Evolutionary conservation across 2,329 filamentous ascomycete genomes (phyloP).

Genomic region (Dactylellina leptospora): DNA sequence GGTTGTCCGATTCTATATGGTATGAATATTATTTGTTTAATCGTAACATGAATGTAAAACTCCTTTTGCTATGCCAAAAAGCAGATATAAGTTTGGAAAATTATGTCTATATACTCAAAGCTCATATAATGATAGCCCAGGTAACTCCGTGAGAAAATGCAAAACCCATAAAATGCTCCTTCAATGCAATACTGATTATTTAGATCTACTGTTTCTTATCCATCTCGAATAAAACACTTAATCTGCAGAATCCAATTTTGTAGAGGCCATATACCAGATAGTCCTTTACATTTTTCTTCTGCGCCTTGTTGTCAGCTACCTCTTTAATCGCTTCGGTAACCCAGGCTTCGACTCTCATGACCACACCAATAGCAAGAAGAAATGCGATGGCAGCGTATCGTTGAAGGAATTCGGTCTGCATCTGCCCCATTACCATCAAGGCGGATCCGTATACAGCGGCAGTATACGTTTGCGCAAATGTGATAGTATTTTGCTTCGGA

Average conservation of each 20-base stretch:
- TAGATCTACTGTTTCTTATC: background rate
- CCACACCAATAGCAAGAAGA: background rate
- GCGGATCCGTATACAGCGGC: conserved; percentile 32
- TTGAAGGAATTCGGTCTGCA: background rate
- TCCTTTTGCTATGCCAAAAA: too few relatives aligned
- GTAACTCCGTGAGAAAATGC: too few relatives aligned
- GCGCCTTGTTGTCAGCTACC: background rate
- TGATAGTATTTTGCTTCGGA: background rate
- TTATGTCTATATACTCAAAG: too few relatives aligned
- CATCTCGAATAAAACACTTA: conserved; percentile 17
- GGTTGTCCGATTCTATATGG: too few relatives aligned
- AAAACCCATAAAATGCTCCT: too few relatives aligned
- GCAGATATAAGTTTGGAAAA: too few relatives aligned
- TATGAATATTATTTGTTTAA: too few relatives aligned
- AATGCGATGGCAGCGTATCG: conserved; percentile 14
- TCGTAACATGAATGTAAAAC: too few relatives aligned
- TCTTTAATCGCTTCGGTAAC: background rate
- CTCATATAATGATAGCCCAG: too few relatives aligned
- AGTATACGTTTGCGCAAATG: conserved; percentile 27
- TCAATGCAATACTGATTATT: too few relatives aligned
- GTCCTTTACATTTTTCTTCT: conserved; percentile 7
- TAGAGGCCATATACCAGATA: conserved; percentile 12
- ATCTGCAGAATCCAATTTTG: conserved; percentile 14
- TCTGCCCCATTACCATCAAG: conserved; percentile 27
- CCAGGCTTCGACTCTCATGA: conserved; percentile 22